Percentiles rank a stretch among this genome's conserved stretches.
Conservation (phyloP, 345 rosid genomes). For the Moricandia moricandioides region DNA sequence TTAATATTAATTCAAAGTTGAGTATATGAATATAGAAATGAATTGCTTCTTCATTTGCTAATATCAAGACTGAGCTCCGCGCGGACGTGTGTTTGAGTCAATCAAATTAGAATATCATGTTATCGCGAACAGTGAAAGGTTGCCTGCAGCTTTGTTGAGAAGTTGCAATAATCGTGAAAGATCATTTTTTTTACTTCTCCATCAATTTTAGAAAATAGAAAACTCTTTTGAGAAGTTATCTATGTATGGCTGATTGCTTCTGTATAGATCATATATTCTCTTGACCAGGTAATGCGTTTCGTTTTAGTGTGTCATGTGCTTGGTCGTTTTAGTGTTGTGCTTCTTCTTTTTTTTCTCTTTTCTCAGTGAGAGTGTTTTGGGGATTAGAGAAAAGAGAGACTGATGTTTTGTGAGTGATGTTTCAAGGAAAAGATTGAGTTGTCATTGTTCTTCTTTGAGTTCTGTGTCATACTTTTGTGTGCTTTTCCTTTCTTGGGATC, state of each 20-base stretch:
- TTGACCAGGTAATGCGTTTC: neutral
- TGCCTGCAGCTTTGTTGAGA: neutral
- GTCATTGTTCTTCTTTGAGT: constrained; percentile 38
- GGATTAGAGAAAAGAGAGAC: constrained; percentile 29
- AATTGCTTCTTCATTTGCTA: neutral
- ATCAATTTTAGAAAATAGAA: neutral
- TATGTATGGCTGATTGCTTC: neutral
- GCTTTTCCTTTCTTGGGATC: constrained; percentile 39
- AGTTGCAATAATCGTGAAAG: neutral
- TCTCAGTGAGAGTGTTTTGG: constrained; percentile 16
- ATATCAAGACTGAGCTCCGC: neutral
- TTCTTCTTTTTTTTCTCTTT: constrained; percentile 23
- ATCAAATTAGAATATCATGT: neutral
- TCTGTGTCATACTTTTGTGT: constrained; percentile 34
- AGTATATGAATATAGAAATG: neutral
- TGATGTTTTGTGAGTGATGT: constrained; percentile 19
- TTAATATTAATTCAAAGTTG: neutral
- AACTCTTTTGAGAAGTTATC: neutral
- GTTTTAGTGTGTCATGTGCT: constrained; percentile 22
- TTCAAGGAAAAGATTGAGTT: constrained; percentile 26
- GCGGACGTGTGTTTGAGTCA: neutral
- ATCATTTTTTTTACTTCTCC: neutral
- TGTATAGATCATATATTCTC: neutral
- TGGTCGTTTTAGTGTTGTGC: constrained; percentile 27
- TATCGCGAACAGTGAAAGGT: neutral